Evolutionary conservation across 2,329 filamentous ascomycete genomes (phyloP).

Genomic region (Colletotrichum theobromicola): DNA sequence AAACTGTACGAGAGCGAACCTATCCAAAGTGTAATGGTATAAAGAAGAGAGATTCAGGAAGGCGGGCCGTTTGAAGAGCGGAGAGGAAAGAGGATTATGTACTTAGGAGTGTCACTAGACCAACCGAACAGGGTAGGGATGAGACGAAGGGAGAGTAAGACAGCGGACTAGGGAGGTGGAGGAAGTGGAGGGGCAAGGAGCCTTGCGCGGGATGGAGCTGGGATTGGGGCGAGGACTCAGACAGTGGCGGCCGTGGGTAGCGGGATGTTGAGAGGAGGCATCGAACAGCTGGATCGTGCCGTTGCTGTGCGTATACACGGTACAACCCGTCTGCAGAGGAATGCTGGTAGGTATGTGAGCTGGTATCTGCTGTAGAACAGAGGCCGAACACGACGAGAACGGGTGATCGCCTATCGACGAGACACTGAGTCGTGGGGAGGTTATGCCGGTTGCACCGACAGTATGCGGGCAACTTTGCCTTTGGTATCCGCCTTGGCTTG

Average conservation of each 20-base stretch:
- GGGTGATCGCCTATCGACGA: neutral
- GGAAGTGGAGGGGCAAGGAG: slow-evolving; percentile 4
- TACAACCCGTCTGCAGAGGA: neutral
- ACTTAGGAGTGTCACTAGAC: slow-evolving; percentile 2
- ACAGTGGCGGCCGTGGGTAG: neutral
- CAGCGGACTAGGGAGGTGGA: neutral
- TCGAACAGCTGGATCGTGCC: neutral
- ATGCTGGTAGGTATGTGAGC: neutral
- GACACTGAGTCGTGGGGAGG: neutral
- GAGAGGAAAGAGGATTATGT: slow-evolving; percentile 20
- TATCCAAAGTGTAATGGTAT: slow-evolving; percentile 14
- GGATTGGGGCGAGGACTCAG: neutral
- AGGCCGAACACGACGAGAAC: neutral
- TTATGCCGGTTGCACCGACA: slow-evolving; percentile 8
- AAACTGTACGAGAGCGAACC: neutral
- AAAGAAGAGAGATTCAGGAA: neutral
- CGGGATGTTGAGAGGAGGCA: neutral
- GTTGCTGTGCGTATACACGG: neutral
- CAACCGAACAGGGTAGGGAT: neutral
- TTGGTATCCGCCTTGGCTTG: slow-evolving; percentile 8
- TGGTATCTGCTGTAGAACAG: neutral
- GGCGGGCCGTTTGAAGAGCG: neutral
- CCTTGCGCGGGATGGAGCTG: slow-evolving; percentile 10
- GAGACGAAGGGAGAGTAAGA: slow-evolving; percentile 18
- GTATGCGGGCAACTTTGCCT: slow-evolving; percentile 10